Evolutionary conservation across 371 early-diverging fungal species (phyloP).

Genomic region (Apophysomyces elegans): DNA sequence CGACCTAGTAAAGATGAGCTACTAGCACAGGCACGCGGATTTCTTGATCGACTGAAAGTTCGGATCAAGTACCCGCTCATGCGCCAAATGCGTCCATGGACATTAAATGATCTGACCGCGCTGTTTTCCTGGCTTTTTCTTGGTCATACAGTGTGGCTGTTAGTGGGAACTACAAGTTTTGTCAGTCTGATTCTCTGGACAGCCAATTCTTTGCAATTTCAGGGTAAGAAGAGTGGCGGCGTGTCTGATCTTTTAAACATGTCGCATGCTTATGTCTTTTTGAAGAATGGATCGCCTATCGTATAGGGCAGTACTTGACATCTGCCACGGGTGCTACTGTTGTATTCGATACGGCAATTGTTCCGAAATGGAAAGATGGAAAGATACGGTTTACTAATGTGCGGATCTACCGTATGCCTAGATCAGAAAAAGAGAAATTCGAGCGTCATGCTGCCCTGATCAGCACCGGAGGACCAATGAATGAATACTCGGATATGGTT

Average conservation of each 20-base stretch:
- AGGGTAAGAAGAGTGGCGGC: slow-evolving; percentile 58
- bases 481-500: slow-evolving; percentile 3
- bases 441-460: slow-evolving; percentile 38
- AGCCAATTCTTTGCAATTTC: slow-evolving; percentile 88
- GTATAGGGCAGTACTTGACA: slow-evolving; percentile 80
- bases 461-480: slow-evolving; percentile 17
- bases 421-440: slow-evolving; percentile 46
- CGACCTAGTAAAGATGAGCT: slow-evolving; percentile 50
- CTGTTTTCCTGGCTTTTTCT: slow-evolving; percentile 90
- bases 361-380: slow-evolving; percentile 93
- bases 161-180: slow-evolving; percentile 92
- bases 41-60: slow-evolving; percentile 56
- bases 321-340: slow-evolving; percentile 85
- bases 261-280: background rate
- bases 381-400: slow-evolving; percentile 89
- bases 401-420: slow-evolving; percentile 56
- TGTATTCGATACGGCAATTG: slow-evolving; percentile 88
- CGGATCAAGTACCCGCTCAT: slow-evolving; percentile 63
- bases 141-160: slow-evolving; percentile 82
- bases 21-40: slow-evolving; percentile 51
- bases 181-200: slow-evolving; percentile 80
- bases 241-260: background rate
- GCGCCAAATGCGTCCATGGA: slow-evolving; percentile 79
- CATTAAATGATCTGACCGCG: slow-evolving; percentile 88
- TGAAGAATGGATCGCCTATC: slow-evolving; percentile 78